These are phyloP conservation scores for Naganishia vishniacii DNA, from an alignment of 768 basidiomycete species.

Conservation along the genomic window DNA sequence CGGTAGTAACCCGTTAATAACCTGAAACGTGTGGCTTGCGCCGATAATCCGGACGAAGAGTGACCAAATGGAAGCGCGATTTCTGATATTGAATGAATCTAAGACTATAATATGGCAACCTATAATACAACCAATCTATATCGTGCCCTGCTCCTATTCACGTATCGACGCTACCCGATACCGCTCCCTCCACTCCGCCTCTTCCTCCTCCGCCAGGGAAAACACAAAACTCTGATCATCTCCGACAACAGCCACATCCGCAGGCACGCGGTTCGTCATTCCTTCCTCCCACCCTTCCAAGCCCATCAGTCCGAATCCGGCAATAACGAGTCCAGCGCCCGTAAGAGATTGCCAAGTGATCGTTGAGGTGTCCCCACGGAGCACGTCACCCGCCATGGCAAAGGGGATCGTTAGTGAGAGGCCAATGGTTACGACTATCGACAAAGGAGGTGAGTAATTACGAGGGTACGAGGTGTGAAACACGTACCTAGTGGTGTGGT, in stretches of 20 bases:
- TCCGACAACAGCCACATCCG: neutral
- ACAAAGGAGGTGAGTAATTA: no score
- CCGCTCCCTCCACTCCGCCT: neutral
- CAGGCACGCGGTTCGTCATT: constrained; percentile 11
- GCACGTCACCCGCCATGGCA: constrained; percentile 74
- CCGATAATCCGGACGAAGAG: no score
- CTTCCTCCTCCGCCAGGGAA: neutral
- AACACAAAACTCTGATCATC: neutral
- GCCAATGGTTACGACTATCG: constrained; percentile 77
- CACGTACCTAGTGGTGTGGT: constrained; percentile 64
- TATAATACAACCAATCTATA: neutral
- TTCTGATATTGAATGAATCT: no score
- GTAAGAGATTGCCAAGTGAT: constrained; percentile 59
- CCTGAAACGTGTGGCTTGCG: constrained; percentile 4
- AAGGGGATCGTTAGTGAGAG: constrained; percentile 88
- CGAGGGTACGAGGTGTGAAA: no score
- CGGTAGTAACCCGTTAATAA: neutral
- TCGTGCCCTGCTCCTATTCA: no score
- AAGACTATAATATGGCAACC: constrained; percentile 15
- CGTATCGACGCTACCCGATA: neutral
- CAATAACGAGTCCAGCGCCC: constrained; percentile 71
- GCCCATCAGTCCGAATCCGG: constrained; percentile 72
- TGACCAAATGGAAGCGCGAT: no score
- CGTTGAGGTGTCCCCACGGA: constrained; percentile 53
- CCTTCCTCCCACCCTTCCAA: constrained; percentile 43